phyloP scores from a whole-genome alignment of 768 basidiomycete species.

The Termitomyces titanicus region DNA sequence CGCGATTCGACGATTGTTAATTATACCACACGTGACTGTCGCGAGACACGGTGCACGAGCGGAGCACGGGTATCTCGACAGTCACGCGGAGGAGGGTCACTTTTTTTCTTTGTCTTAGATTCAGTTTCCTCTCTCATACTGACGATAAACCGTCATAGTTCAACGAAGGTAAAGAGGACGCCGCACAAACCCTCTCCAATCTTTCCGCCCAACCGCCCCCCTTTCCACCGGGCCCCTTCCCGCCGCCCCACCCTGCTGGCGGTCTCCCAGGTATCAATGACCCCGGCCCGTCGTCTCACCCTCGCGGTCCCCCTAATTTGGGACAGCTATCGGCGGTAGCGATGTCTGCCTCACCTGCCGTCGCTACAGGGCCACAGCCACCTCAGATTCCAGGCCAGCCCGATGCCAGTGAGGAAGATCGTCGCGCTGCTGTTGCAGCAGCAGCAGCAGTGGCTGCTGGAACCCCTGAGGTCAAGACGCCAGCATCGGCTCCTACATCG shows the following conservation, averaged over 20 bases:
- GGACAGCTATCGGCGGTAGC: slow-evolving; percentile 56
- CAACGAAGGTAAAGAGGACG: slow-evolving; percentile 56
- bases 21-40: slow-evolving; percentile 33
- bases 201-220: slow-evolving; percentile 40
- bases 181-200: slow-evolving; percentile 54
- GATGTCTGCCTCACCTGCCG: slow-evolving; percentile 37
- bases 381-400: slow-evolving; percentile 16
- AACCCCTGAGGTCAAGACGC: slow-evolving; percentile 7
- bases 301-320: slow-evolving; percentile 61
- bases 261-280: slow-evolving; percentile 56
- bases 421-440: slow-evolving; percentile 6
- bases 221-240: slow-evolving; percentile 28
- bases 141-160: slow-evolving; percentile 25
- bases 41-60: slow-evolving; percentile 23
- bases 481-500: slow-evolving; percentile 18
- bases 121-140: not conserved
- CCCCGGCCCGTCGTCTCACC: slow-evolving; percentile 71
- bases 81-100: slow-evolving; percentile 32
- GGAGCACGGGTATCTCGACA: slow-evolving; percentile 33
- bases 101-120: not conserved
- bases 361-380: slow-evolving; percentile 7
- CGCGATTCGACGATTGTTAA: slow-evolving; percentile 20
- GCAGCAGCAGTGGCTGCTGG: slow-evolving; percentile 9
- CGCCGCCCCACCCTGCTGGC: slow-evolving; percentile 21
- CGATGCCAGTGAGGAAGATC: slow-evolving; percentile 25